Evolutionary conservation across 2,329 filamentous ascomycete genomes (phyloP).

Genomic region (Ophiostoma ulmi): DNA sequence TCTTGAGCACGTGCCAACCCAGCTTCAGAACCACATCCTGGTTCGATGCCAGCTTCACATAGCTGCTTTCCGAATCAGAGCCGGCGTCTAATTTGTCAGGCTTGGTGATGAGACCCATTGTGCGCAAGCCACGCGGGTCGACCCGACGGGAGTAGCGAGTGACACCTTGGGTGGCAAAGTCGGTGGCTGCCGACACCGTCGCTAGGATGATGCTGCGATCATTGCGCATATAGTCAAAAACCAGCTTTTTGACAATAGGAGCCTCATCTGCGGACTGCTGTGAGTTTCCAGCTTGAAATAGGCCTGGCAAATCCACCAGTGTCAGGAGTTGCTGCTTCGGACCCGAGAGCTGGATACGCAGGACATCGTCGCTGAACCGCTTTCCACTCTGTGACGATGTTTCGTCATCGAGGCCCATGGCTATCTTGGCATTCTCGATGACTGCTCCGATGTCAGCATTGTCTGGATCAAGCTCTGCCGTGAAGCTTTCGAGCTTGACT

Average conservation of each 20-base stretch:
- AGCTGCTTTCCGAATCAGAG: not conserved
- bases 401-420: not conserved
- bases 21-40: not conserved
- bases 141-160: not conserved
- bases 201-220: not conserved
- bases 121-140: not conserved
- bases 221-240: not conserved
- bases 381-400: not conserved
- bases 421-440: not conserved
- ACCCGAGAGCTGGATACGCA: not conserved
- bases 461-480: not conserved
- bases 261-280: not conserved
- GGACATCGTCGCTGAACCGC: not conserved
- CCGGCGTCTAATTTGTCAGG: not conserved
- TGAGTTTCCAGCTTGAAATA: not conserved
- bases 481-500: not conserved
- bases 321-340: not conserved
- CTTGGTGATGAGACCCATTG: not conserved
- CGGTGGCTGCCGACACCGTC: not conserved
- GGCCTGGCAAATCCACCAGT: not conserved
- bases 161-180: not conserved
- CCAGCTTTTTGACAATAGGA: not conserved
- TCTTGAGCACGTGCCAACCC: slow-evolving; percentile 3
- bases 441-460: not conserved
- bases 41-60: not conserved